These are phyloP conservation scores for Chaetomidium leptoderma DNA, from an alignment of 495 filamentous ascomycete genomes.

Conservation along the genomic window DNA sequence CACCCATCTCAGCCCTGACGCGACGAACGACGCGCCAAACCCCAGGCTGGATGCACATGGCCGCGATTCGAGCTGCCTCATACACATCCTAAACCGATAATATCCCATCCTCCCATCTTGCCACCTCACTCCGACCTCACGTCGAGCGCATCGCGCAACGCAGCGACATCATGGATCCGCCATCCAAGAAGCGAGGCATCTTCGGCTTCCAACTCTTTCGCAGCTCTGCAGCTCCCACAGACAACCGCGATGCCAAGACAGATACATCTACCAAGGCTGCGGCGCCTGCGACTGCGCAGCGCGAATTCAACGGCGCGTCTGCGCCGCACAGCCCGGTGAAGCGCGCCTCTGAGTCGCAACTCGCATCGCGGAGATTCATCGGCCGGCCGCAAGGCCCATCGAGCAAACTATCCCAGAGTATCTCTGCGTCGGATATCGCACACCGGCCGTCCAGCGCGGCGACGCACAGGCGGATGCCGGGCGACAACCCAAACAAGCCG, in stretches of 20 bases:
- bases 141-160: conserved; percentile 8
- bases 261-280: conserved; percentile 8
- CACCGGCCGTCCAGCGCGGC: conserved; percentile 15
- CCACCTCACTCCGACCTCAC: not conserved
- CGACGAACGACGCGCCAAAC: conserved; percentile 14
- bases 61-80: not conserved
- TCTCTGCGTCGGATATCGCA: conserved; percentile 31
- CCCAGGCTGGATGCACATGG: conserved; percentile 11
- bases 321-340: conserved; percentile 35
- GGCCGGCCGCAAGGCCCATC: conserved; percentile 33
- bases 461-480: conserved; percentile 28
- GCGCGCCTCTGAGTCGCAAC: conserved; percentile 35
- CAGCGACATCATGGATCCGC: conserved; percentile 30
- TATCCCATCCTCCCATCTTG: not conserved
- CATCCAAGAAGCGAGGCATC: conserved; percentile 30
- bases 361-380: conserved; percentile 34
- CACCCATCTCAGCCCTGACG: conserved; percentile 10
- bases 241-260: conserved; percentile 14
- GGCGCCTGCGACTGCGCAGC: conserved; percentile 14
- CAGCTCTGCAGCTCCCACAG: conserved; percentile 22
- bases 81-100: not conserved
- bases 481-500: conserved; percentile 35
- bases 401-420: conserved; percentile 33
- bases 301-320: conserved; percentile 26
- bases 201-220: conserved; percentile 32